A percentile compares a stretch with the other conserved stretches of the same genome.
phyloP scores from a whole-genome alignment of 225 moss, liverwort and hornwort genomes.

The Polytrichum formosum region DNA sequence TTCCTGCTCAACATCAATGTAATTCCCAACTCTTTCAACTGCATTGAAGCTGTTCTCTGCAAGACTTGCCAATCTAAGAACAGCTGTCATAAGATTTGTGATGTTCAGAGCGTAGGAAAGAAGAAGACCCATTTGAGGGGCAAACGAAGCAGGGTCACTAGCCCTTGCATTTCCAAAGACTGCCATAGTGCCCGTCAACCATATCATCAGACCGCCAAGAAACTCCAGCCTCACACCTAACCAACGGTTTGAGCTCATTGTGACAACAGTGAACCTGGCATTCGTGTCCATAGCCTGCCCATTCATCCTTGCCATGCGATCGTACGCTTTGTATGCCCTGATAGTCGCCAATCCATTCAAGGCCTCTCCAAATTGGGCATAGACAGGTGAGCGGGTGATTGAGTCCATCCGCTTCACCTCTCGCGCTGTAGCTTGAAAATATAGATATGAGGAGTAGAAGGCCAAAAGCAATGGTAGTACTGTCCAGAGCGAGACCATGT shows the following conservation, averaged over 20 bases:
- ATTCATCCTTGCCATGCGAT: conserved; percentile 80
- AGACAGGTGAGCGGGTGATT: conserved; percentile 86
- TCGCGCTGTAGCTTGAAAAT: conserved; percentile 88
- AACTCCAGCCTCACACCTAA: conserved; percentile 88
- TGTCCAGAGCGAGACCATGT: conserved; percentile 82
- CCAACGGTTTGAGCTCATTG: conserved; percentile 96
- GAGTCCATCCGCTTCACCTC: conserved; percentile 98
- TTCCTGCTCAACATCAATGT: conserved; percentile 54
- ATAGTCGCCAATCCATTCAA: conserved; percentile 89
- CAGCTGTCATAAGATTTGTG: conserved; percentile 79
- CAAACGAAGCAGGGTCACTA: conserved; percentile 63
- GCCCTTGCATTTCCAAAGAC: conserved; percentile 82
- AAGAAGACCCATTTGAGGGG: conserved; percentile 96
- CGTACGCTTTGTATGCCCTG: conserved; percentile 89
- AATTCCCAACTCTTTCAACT: conserved; percentile 72
- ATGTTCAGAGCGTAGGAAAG: conserved; percentile 83
- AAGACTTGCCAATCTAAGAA: conserved; percentile 79
- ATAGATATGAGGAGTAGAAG: conserved; percentile 81
- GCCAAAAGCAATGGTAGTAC: conserved; percentile 74
- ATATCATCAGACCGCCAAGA: conserved; percentile 89
- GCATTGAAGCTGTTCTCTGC: conserved; percentile 71
- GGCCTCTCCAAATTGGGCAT: conserved; percentile 95
- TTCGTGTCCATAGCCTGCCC: conserved; percentile 88
- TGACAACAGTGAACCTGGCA: conserved; percentile 70
- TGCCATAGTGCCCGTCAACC: conserved; percentile 79